These are phyloP conservation scores for Heterococcus sp. DNA, from an alignment of 108 stramenopile genomes.

Conservation along the genomic window DNA sequence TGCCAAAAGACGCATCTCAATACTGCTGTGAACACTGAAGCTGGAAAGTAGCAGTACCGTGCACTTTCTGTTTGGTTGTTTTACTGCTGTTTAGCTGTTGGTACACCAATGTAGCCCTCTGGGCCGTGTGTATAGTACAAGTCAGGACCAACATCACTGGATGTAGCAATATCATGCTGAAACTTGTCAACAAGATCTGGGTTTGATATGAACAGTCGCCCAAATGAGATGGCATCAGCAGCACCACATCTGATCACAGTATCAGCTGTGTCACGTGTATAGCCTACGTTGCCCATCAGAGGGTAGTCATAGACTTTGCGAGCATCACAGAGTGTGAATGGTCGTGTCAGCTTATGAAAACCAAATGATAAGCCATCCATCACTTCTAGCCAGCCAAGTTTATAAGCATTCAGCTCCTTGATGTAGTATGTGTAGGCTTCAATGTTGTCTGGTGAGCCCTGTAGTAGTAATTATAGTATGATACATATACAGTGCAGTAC, in stretches of 20 bases:
- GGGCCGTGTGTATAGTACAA: neutral
- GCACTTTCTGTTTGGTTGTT: no score
- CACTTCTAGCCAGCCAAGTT: neutral
- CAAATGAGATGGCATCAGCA: constrained; percentile 65
- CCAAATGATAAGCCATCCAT: constrained; percentile 1
- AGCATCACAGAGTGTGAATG: neutral
- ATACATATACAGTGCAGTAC: no score
- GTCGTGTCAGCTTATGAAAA: neutral
- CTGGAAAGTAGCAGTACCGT: no score
- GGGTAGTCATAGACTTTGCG: neutral
- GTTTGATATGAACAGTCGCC: constrained; percentile 70
- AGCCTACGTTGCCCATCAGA: constrained; percentile 63
- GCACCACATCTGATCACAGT: constrained; percentile 53
- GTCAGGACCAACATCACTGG: neutral
- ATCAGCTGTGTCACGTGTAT: constrained; percentile 65
- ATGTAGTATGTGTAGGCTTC: neutral
- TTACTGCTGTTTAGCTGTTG: no score
- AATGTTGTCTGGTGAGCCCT: constrained; percentile 3
- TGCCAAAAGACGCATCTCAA: no score
- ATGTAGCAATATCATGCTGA: neutral
- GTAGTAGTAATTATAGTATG: no score
- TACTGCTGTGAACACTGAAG: no score
- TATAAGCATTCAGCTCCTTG: neutral
- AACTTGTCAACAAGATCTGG: constrained; percentile 62
- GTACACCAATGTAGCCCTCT: neutral